Evolutionary conservation across 305 asterid species (phyloP).

Genomic region (Fraxinus albicans): DNA sequence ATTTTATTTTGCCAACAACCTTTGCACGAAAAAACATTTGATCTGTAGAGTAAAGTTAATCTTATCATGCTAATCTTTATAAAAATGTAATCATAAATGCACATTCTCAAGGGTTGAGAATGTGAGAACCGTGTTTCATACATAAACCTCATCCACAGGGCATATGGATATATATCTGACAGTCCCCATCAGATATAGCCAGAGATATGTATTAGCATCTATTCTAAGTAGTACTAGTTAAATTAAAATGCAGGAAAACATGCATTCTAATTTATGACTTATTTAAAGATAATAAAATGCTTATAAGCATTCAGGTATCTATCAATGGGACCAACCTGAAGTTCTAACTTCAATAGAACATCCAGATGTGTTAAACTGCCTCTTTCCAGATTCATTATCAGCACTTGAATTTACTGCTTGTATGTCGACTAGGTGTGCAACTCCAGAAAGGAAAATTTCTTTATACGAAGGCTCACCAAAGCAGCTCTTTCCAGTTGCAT

Average conservation of each 20-base stretch:
- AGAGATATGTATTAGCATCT: not conserved
- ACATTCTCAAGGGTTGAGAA: not conserved
- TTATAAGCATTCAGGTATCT: conserved; percentile 9
- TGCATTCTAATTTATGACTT: not conserved
- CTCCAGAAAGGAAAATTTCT: conserved; percentile 71
- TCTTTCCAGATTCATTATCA: conserved; percentile 55
- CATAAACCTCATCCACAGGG: not conserved
- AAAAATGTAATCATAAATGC: not conserved
- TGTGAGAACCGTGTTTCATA: not conserved
- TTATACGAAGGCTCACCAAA: conserved; percentile 64
- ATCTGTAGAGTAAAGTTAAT: not conserved
- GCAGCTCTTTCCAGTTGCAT: conserved; percentile 76
- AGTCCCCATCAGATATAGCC: not conserved
- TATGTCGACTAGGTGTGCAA: conserved; percentile 51
- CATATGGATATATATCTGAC: not conserved
- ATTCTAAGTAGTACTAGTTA: not conserved
- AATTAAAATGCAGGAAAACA: not conserved
- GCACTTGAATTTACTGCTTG: conserved; percentile 42
- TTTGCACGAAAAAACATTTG: not conserved
- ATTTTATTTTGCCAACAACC: not conserved
- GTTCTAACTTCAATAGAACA: conserved; percentile 56
- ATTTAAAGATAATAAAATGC: not conserved
- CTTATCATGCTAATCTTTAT: not conserved
- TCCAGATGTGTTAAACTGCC: conserved; percentile 42
- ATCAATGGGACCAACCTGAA: conserved; percentile 53